Percentiles rank a stretch among this genome's conserved stretches.
Evolutionary conservation across 1,139 yeast genomes (phyloP).

Genomic region (Taphrina populina): DNA sequence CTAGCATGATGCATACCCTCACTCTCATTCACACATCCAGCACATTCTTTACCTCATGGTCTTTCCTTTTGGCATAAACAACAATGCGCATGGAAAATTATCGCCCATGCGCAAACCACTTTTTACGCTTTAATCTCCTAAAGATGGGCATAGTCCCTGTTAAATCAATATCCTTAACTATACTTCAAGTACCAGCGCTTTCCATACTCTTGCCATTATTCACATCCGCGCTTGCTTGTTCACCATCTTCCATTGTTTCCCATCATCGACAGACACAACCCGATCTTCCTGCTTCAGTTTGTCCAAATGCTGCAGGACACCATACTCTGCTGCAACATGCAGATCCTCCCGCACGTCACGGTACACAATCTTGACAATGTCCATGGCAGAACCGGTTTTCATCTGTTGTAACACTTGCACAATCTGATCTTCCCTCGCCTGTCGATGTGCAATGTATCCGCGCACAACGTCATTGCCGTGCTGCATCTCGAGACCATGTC

Average conservation of each 20-base stretch:
- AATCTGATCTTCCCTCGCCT: constrained; percentile 45
- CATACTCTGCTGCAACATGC: constrained; percentile 44
- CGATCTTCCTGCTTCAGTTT: constrained; percentile 41
- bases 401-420: constrained; percentile 39
- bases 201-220: too few relatives aligned
- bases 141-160: too few relatives aligned
- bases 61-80: too few relatives aligned
- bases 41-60: too few relatives aligned
- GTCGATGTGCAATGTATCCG: constrained; percentile 46
- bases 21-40: too few relatives aligned
- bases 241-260: constrained; percentile 4
- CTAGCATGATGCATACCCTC: too few relatives aligned
- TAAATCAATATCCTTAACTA: too few relatives aligned
- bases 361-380: constrained; percentile 44
- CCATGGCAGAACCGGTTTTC: constrained; percentile 36
- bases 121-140: too few relatives aligned
- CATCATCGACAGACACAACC: not conserved
- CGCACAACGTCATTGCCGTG: constrained; percentile 44
- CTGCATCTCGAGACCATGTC: constrained; percentile 46
- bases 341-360: constrained; percentile 42
- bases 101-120: too few relatives aligned
- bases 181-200: too few relatives aligned
- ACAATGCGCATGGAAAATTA: too few relatives aligned
- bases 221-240: too few relatives aligned
- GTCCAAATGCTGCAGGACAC: constrained; percentile 44